Conservation (phyloP, 805 yeast genomes). For the Candida bentonensis region DNA sequence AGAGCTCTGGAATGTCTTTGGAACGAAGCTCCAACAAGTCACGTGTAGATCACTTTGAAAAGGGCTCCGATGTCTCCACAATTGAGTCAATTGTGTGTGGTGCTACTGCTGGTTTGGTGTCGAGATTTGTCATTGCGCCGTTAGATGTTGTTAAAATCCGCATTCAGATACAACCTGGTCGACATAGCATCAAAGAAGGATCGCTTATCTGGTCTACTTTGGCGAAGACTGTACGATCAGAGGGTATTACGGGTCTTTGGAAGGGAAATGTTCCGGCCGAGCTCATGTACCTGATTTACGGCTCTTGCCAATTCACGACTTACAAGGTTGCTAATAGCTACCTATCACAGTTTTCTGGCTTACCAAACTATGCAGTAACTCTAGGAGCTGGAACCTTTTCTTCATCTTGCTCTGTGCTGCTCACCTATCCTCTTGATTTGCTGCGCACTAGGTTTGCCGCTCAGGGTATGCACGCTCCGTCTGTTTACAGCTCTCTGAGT, state of each 20-base stretch:
- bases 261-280: constrained; percentile 94
- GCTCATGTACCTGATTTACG: constrained; percentile 68
- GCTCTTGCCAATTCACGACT: constrained; percentile 70
- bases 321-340: constrained; percentile 15
- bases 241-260: constrained; percentile 76
- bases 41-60: neutral
- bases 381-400: neutral
- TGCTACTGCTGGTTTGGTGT: constrained; percentile 48
- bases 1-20: too few species aligned
- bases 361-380: neutral
- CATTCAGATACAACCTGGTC: constrained; percentile 40
- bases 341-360: neutral
- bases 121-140: constrained; percentile 60
- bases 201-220: neutral
- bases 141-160: constrained; percentile 67
- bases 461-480: constrained; percentile 13
- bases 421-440: constrained; percentile 85
- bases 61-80: constrained; percentile 33
- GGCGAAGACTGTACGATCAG: constrained; percentile 34
- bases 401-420: constrained; percentile 35
- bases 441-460: constrained; percentile 78
- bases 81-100: constrained; percentile 53
- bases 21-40: neutral
- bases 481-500: constrained; percentile 15
- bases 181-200: constrained; percentile 18